These are phyloP conservation scores for Barbarea vulgaris DNA, from an alignment of 345 rosid species.

Conservation along the genomic window DNA sequence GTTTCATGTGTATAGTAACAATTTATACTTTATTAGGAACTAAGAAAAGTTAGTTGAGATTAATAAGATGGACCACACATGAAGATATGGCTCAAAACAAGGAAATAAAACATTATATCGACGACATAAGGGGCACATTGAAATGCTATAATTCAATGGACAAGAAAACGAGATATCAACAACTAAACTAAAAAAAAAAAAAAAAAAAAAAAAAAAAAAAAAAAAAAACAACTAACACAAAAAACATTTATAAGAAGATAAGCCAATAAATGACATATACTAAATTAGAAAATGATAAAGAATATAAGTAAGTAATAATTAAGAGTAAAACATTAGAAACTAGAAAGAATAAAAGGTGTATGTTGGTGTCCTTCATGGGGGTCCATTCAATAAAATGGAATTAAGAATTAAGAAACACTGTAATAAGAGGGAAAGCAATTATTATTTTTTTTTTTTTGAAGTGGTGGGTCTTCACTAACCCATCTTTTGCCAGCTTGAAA, in stretches of 20 bases:
- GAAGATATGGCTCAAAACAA: constrained; percentile 17
- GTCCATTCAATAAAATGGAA: constrained; percentile 6
- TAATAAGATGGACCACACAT: constrained; percentile 26
- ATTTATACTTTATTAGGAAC: background rate
- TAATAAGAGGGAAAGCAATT: background rate
- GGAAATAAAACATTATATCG: constrained; percentile 9
- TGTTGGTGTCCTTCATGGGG: constrained; percentile 4
- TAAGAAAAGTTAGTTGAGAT: background rate
- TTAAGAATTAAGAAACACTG: background rate
- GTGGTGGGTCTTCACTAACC: constrained; percentile 24
- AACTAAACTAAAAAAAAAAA: no score
- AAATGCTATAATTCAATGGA: constrained; percentile 22
- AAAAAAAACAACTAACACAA: constrained; percentile 9
- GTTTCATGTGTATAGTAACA: background rate
- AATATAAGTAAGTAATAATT: background rate
- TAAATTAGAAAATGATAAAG: background rate
- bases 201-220: no score
- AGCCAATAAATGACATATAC: constrained; percentile 15
- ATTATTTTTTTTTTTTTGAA: background rate
- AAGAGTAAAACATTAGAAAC: background rate
- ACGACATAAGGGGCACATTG: constrained; percentile 30
- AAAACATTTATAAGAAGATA: constrained; percentile 17
- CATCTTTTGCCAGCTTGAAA: background rate
- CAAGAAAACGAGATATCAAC: constrained; percentile 38
- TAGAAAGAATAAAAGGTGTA: background rate